A percentile compares a stretch with the other conserved stretches of the same genome.
Evolutionary conservation across 352 stramenopile genomes (phyloP).

Genomic region (Globisporangium polare): DNA sequence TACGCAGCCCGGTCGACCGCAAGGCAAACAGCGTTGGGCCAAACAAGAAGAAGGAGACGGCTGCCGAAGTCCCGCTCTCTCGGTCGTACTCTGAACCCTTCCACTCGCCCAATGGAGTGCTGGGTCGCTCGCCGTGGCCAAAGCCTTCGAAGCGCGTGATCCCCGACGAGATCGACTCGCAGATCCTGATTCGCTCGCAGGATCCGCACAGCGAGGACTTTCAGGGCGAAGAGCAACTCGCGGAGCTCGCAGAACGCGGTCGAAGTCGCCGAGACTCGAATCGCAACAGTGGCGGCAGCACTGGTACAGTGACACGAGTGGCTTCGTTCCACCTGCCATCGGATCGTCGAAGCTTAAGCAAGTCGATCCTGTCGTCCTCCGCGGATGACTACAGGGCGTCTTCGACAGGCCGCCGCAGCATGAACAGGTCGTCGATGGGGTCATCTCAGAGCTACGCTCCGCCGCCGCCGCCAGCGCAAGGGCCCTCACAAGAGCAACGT

Average conservation of each 20-base stretch:
- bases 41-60: slow-evolving; percentile 20
- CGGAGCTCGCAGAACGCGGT: slow-evolving; percentile 13
- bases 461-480: neutral
- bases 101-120: slow-evolving; percentile 37
- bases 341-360: neutral
- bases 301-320: neutral
- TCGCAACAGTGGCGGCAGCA: slow-evolving; percentile 1
- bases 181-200: slow-evolving; percentile 50
- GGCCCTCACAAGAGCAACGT: neutral
- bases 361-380: neutral
- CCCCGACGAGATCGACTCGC: slow-evolving; percentile 29
- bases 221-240: slow-evolving; percentile 4
- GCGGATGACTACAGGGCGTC: neutral
- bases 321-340: slow-evolving; percentile 3
- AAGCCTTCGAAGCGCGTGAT: slow-evolving; percentile 23
- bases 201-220: slow-evolving; percentile 37
- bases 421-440: neutral
- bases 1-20: slow-evolving; percentile 12
- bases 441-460: neutral
- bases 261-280: slow-evolving; percentile 22
- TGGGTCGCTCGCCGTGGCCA: slow-evolving; percentile 27
- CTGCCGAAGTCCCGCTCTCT: slow-evolving; percentile 29
- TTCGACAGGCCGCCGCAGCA: neutral
- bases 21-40: slow-evolving; percentile 1
- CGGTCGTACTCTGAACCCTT: slow-evolving; percentile 67